phyloP scores from a whole-genome alignment of 139 green algal genomes.

The Coelastrella sp. region DNA sequence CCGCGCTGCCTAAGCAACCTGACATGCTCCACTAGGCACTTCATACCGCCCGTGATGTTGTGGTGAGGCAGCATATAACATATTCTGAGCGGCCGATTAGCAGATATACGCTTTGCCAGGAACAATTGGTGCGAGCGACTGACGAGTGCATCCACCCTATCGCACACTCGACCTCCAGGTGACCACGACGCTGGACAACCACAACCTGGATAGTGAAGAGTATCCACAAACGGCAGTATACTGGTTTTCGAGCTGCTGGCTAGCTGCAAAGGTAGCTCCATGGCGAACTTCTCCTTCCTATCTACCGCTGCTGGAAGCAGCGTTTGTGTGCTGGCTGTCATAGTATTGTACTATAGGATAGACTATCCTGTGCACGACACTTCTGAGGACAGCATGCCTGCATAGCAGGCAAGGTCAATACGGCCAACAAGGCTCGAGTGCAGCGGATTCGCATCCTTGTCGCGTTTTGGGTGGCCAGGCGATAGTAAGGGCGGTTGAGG shows the following conservation, averaged over 20 bases:
- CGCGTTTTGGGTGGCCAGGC: too few species aligned
- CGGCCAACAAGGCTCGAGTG: neutral
- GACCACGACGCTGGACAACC: slow-evolving; percentile 55
- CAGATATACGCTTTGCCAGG: slow-evolving; percentile 42
- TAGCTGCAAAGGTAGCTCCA: neutral
- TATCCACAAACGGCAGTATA: slow-evolving; percentile 31
- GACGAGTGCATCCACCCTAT: slow-evolving; percentile 62
- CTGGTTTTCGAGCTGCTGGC: neutral
- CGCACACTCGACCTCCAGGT: slow-evolving; percentile 39
- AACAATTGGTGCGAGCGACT: slow-evolving; percentile 16
- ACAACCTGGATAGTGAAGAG: slow-evolving; percentile 61
- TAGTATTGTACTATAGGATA: neutral
- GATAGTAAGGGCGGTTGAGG: too few species aligned
- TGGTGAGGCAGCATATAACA: slow-evolving; percentile 73
- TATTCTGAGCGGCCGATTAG: slow-evolving; percentile 59
- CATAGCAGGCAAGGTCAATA: neutral
- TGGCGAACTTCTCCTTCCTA: neutral
- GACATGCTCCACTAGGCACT: slow-evolving; percentile 70
- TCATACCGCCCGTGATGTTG: slow-evolving; percentile 78
- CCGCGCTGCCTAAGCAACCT: slow-evolving; percentile 53
- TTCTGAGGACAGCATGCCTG: too few species aligned
- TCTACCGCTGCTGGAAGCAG: slow-evolving; percentile 30
- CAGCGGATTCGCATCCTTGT: neutral
- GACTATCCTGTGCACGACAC: too few species aligned
- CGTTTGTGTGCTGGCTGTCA: slow-evolving; percentile 32